phyloP scores from a whole-genome alignment of 2,329 filamentous ascomycete species.

The Neocatenulostroma microsporum region DNA sequence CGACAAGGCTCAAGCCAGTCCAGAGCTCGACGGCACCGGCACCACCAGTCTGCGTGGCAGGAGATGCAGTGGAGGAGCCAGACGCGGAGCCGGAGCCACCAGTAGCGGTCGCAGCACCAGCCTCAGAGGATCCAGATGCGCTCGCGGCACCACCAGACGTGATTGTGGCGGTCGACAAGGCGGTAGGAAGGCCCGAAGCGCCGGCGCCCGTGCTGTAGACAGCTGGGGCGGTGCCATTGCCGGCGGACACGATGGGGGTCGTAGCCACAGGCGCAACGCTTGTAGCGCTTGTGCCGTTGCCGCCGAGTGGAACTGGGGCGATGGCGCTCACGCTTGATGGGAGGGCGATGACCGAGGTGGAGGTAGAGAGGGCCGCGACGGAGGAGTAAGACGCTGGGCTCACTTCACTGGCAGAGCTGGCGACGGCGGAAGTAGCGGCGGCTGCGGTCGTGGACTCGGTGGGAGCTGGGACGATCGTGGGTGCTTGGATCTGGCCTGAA shows the following conservation, averaged over 20 bases:
- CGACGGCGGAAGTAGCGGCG: constrained; percentile 8
- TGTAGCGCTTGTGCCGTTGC: constrained; percentile 12
- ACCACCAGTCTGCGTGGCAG: constrained; percentile 10
- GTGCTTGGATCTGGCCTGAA: constrained; percentile 14
- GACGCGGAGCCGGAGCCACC: constrained; percentile 8
- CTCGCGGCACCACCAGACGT: neutral
- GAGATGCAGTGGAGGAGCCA: constrained; percentile 4
- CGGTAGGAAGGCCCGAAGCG: neutral
- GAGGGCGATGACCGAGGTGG: no score
- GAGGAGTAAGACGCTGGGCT: constrained; percentile 6
- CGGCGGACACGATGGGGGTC: constrained; percentile 9
- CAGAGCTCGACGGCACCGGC: neutral
- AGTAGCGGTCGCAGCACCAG: constrained; percentile 9
- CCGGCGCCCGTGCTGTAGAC: constrained; percentile 1
- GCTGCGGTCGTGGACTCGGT: neutral
- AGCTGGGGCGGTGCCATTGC: constrained; percentile 1
- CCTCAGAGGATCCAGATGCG: constrained; percentile 7
- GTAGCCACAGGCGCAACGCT: constrained; percentile 7
- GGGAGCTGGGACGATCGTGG: neutral
- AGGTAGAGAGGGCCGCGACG: no score
- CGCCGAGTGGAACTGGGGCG: constrained; percentile 14
- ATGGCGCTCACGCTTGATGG: constrained; percentile 2
- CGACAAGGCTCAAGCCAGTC: constrained; percentile 11
- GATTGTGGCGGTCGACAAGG: neutral
- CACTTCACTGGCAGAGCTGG: no score